Evolutionary conservation across 768 basidiomycete genomes (phyloP).

Genomic region (Cyclocybe cylindracea): DNA sequence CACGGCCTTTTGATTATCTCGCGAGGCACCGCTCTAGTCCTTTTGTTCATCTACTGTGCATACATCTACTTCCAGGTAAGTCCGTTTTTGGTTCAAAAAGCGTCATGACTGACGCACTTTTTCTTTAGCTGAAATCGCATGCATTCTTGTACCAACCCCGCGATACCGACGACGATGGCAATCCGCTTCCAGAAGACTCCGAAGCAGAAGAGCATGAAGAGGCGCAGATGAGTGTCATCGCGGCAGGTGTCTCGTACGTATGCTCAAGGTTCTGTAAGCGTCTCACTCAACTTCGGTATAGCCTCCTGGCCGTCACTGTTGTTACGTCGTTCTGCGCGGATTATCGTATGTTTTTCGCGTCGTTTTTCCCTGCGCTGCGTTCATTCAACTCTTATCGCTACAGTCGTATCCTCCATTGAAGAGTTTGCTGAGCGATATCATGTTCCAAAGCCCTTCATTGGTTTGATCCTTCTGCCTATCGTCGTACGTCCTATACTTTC

Average conservation of each 20-base stretch:
- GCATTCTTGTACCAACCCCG: constrained; percentile 48
- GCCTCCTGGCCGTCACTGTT: constrained; percentile 74
- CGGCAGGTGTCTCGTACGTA: constrained; percentile 61
- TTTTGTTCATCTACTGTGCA: constrained; percentile 72
- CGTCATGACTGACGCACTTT: background rate
- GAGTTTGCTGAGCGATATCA: constrained; percentile 81
- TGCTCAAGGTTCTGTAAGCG: constrained; percentile 2
- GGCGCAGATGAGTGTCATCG: constrained; percentile 67
- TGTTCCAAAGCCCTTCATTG: constrained; percentile 86
- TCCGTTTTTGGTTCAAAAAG: background rate
- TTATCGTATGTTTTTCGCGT: constrained; percentile 52
- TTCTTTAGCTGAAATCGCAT: constrained; percentile 69
- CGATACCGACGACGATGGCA: constrained; percentile 24
- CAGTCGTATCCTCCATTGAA: constrained; percentile 91
- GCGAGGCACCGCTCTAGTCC: constrained; percentile 75
- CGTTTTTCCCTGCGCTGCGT: constrained; percentile 9
- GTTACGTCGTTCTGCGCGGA: constrained; percentile 90
- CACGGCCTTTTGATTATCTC: constrained; percentile 72
- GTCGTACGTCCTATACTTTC: constrained; percentile 52
- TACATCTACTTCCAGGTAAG: constrained; percentile 78
- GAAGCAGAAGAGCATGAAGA: constrained; percentile 37
- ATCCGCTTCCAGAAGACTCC: constrained; percentile 5
- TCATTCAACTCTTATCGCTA: background rate
- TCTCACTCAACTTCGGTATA: constrained; percentile 19
- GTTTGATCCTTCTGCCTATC: constrained; percentile 83